phyloP scores from a whole-genome alignment of 129 eudicot species.

The Mikania micrantha region DNA sequence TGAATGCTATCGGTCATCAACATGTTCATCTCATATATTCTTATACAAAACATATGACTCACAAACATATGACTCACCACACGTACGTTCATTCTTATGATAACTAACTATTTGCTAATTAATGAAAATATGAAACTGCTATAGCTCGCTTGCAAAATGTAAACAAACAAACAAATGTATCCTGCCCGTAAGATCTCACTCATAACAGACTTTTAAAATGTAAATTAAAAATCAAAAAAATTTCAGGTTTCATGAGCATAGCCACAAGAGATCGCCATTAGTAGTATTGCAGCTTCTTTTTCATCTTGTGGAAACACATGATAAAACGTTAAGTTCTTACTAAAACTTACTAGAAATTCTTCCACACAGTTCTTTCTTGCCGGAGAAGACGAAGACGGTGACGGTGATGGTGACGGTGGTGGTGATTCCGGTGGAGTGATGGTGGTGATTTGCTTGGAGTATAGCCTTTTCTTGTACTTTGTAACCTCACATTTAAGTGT shows the following conservation, averaged over 20 bases:
- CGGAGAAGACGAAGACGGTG: constrained; percentile 7
- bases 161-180: no score
- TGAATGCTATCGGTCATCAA: constrained; percentile 13
- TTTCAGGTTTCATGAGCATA: constrained; percentile 28
- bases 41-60: constrained; percentile 15
- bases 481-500: constrained; percentile 13
- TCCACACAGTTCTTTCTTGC: constrained; percentile 32
- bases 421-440: background rate
- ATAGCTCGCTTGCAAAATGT: no score
- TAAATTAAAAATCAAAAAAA: no score
- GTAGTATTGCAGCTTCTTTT: constrained; percentile 53
- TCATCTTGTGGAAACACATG: constrained; percentile 45
- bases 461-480: constrained; percentile 22
- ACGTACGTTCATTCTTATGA: background rate
- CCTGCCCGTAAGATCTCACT: no score
- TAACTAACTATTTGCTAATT: constrained; percentile 10
- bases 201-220: no score
- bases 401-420: background rate
- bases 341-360: constrained; percentile 34
- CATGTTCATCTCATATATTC: constrained; percentile 23
- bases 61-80: constrained; percentile 11
- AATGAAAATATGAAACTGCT: no score
- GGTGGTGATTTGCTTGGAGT: constrained; percentile 16
- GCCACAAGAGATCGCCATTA: constrained; percentile 64
- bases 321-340: constrained; percentile 23